Conservation (phyloP, 2,329 filamentous ascomycete genomes). For the Rugonectria rugulosa region DNA sequence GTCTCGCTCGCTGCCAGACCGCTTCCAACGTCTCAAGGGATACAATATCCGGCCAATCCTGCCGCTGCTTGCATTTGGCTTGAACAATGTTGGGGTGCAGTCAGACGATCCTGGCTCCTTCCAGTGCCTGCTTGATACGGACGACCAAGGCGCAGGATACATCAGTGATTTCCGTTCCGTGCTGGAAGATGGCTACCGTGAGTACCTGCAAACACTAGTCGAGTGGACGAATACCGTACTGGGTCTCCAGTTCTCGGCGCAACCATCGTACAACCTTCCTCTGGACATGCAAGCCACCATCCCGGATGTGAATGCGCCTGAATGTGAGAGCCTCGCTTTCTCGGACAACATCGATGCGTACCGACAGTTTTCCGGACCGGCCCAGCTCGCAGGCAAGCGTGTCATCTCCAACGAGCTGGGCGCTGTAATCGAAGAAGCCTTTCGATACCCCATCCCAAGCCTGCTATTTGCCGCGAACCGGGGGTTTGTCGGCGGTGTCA, state of each 20-base stretch:
- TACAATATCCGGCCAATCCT: not conserved
- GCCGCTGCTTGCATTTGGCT: not conserved
- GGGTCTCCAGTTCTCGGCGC: not conserved
- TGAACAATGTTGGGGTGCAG: slow-evolving; percentile 5
- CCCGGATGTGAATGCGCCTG: slow-evolving; percentile 1
- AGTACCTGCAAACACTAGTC: slow-evolving; percentile 7
- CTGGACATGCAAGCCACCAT: slow-evolving; percentile 10
- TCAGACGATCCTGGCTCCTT: not conserved
- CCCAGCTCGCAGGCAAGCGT: not conserved
- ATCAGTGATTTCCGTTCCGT: slow-evolving; percentile 4
- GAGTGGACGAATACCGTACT: not conserved
- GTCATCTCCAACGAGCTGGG: slow-evolving; percentile 16
- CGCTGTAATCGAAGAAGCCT: not conserved
- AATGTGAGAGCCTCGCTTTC: slow-evolving; percentile 8
- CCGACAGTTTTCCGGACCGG: slow-evolving; percentile 1
- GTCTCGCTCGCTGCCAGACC: not conserved
- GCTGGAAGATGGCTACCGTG: not conserved
- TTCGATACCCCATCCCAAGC: not conserved
- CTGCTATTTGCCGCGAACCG: slow-evolving; percentile 1
- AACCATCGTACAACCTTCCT: slow-evolving; percentile 5
- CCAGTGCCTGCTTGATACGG: not conserved
- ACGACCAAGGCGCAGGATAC: not conserved
- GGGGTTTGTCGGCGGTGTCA: slow-evolving; percentile 2
- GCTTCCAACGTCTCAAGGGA: not conserved
- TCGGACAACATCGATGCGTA: slow-evolving; percentile 5